Evolutionary conservation across 352 stramenopile species (phyloP).

Genomic region (Globisporangium mamillatum): DNA sequence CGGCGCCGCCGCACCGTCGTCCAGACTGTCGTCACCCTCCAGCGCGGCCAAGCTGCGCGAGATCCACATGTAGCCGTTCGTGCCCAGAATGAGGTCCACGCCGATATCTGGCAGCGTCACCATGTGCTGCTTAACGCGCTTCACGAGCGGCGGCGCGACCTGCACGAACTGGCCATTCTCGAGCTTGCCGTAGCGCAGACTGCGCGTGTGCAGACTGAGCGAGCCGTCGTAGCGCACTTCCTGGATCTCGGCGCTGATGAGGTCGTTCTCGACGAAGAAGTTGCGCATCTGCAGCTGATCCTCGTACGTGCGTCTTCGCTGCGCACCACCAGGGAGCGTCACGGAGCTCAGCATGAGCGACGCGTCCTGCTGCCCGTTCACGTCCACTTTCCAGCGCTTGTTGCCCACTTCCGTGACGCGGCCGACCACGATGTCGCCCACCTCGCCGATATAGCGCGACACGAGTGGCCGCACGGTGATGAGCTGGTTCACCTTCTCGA

Average conservation of each 20-base stretch:
- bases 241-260: conserved; percentile 92
- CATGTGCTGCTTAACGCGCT: conserved; percentile 95
- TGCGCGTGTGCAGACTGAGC: conserved; percentile 93
- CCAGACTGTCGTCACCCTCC: conserved; percentile 28
- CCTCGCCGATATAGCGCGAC: conserved; percentile 91
- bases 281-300: conserved; percentile 96
- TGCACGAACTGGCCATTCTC: conserved; percentile 93
- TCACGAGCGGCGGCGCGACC: conserved; percentile 89
- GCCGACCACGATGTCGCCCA: conserved; percentile 97
- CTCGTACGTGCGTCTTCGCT: conserved; percentile 95
- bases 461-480: conserved; percentile 92
- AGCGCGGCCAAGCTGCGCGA: conserved; percentile 77
- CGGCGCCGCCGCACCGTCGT: conserved; percentile 29
- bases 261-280: conserved; percentile 94
- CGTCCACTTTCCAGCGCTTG: conserved; percentile 95
- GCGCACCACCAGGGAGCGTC: conserved; percentile 93
- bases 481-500: conserved; percentile 96
- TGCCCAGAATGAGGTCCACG: conserved; percentile 92
- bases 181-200: conserved; percentile 93
- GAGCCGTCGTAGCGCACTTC: conserved; percentile 91
- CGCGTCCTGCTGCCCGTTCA: conserved; percentile 82
- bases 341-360: conserved; percentile 93
- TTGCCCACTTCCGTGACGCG: conserved; percentile 91
- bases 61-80: conserved; percentile 96
- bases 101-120: conserved; percentile 71